Evolutionary conservation across 257 asterid species (phyloP), one percentile per base, ranked within the genome.

Genomic region (Leonotis leonurus): DNA sequence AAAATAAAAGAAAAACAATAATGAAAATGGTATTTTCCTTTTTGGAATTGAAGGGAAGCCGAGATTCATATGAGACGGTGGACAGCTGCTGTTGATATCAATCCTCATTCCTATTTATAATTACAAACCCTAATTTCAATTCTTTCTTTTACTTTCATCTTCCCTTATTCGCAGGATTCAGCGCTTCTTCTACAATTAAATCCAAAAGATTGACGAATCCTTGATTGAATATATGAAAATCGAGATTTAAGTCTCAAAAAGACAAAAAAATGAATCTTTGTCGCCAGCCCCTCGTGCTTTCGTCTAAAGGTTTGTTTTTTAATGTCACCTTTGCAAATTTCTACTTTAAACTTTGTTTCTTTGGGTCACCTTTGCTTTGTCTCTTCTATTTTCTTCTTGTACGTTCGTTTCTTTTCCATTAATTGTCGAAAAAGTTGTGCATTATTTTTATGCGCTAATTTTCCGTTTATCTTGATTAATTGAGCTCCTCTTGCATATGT

Each of bases 61-160:
- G 50, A 26, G 60, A 13, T 18, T 26, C 37, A 7, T n/a, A n/a
- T 60, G 49, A 43, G 45, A 61, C 64, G 59, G 56, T 41, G 18
- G 51, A 41, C 62, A 53, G 67, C 35, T 66, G 64, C 65, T 11
- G 13, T 53, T 12, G 49, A 44, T 30, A 27, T 58, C 58, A 57
- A 72, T 71, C 76, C 53, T 36, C 16, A 48, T 36, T 36, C 48
- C 48, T 5, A 57, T 71, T 71, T 44, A 18, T 59, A 29, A 9
- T n/a, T 8, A 1, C 68, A 21, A 72, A 65, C 77, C 77, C 77
- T 72, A 72, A 65, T 51, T 72, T 58, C 68, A 5, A 13, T 44
- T 52, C 18, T 14, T 35, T 5, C 7, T 3, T 35, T 8, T 32
- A 43, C 27, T 25, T 16, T 36, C 50, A 6, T 8, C 21, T 27